These are phyloP conservation scores for Fibroporia radiculosa DNA, from an alignment of 768 basidiomycete genomes.

Conservation along the genomic window DNA sequence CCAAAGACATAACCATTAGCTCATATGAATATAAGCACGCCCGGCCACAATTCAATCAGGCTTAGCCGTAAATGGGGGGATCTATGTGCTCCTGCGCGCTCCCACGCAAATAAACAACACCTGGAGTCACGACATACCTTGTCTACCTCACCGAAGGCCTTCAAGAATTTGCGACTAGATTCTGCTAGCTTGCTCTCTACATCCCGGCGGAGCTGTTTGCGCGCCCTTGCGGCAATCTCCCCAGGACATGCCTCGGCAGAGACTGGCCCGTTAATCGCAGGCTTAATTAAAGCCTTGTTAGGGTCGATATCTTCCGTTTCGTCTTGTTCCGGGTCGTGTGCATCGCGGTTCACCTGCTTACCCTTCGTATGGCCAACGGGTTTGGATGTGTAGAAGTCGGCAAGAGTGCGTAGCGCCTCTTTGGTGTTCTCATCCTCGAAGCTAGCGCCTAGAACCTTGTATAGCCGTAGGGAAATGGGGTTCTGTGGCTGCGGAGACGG, in stretches of 20 bases:
- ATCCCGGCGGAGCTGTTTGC: constrained; percentile 76
- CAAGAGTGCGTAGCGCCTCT: constrained; percentile 78
- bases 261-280: constrained; percentile 10
- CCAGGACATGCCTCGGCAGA: constrained; percentile 37
- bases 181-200: constrained; percentile 77
- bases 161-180: constrained; percentile 76
- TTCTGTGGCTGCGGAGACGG: constrained; percentile 36
- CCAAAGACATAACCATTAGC: too few species aligned
- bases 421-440: constrained; percentile 71
- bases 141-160: constrained; percentile 84
- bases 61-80: too few species aligned
- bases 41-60: too few species aligned
- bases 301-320: constrained; percentile 23
- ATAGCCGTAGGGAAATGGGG: constrained; percentile 80
- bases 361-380: constrained; percentile 21
- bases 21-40: too few species aligned
- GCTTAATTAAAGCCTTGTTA: constrained; percentile 8
- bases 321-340: constrained; percentile 27
- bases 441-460: constrained; percentile 80
- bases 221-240: constrained; percentile 63
- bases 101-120: too few species aligned
- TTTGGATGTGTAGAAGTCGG: constrained; percentile 56
- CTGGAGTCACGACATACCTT: constrained; percentile 55
- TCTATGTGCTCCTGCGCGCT: too few species aligned
- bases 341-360: constrained; percentile 26